Conservation (phyloP, 805 yeast species). For the Ascoidea asiatica region DNA sequence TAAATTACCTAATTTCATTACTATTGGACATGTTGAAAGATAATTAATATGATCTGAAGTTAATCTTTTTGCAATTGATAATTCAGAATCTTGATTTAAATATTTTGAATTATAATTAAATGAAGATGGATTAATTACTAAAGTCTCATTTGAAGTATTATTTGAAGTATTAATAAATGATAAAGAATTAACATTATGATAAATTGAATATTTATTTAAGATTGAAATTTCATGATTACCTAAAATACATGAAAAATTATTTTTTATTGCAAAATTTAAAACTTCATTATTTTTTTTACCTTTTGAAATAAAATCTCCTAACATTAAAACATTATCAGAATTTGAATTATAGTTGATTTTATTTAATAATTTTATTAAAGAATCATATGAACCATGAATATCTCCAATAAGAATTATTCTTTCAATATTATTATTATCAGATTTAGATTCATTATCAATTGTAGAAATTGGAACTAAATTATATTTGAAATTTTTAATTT, state of each 20-base stretch:
- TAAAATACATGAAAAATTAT: constrained; percentile 57
- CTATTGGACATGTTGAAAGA: constrained; percentile 50
- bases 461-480: too few relatives aligned
- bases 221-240: constrained; percentile 84
- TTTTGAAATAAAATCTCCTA: constrained; percentile 74
- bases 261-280: constrained; percentile 45
- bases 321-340: constrained; percentile 46
- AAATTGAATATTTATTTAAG: constrained; percentile 47
- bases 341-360: constrained; percentile 31
- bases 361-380: constrained; percentile 37
- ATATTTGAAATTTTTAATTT: too few relatives aligned
- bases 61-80: constrained; percentile 17
- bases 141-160: constrained; percentile 3
- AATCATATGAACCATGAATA: constrained; percentile 65
- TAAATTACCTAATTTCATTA: constrained; percentile 40
- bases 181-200: constrained; percentile 27
- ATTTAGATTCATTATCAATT: too few relatives aligned
- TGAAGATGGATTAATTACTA: constrained; percentile 3
- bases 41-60: constrained; percentile 48
- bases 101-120: constrained; percentile 4
- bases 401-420: constrained; percentile 72
- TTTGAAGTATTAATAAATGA: constrained; percentile 23
- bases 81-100: constrained; percentile 5
- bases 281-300: constrained; percentile 69
- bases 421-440: neutral